Evolutionary conservation across 2,329 filamentous ascomycete species (phyloP).

Genomic region (Sordariomycetes sp.): DNA sequence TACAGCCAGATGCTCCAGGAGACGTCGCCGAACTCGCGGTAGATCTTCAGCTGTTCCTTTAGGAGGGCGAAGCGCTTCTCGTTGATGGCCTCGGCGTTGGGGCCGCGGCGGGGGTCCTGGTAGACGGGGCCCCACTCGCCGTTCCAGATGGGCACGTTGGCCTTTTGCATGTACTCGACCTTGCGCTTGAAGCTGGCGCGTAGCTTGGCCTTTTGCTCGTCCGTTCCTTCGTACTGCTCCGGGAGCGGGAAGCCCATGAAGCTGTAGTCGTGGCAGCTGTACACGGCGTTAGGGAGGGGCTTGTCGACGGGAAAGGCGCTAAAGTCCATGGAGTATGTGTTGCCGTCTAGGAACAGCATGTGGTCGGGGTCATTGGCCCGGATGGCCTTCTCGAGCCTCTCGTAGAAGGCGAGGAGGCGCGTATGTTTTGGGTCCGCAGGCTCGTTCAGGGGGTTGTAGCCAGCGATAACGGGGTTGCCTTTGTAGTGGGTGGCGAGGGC

Average conservation of each 20-base stretch:
- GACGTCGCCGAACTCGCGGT: conserved; percentile 20
- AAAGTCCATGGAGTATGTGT: conserved; percentile 40
- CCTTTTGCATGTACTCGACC: conserved; percentile 25
- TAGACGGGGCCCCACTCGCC: conserved; percentile 39
- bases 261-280: conserved; percentile 39
- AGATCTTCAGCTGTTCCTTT: conserved; percentile 24
- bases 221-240: conserved; percentile 21
- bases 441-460: conserved; percentile 23
- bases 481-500: conserved; percentile 25
- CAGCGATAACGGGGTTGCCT: conserved; percentile 24
- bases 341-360: conserved; percentile 36
- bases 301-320: conserved; percentile 20
- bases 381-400: conserved; percentile 22
- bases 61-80: conserved; percentile 25
- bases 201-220: conserved; percentile 27
- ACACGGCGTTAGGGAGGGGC: conserved; percentile 32
- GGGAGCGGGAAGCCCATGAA: conserved; percentile 33
- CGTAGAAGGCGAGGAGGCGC: conserved; percentile 24
- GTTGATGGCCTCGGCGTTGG: conserved; percentile 21
- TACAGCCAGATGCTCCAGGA: conserved; percentile 49
- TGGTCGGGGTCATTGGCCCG: conserved; percentile 29
- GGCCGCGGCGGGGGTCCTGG: conserved; percentile 22
- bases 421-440: conserved; percentile 12
- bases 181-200: conserved; percentile 25
- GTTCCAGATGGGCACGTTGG: conserved; percentile 30